phyloP scores from a whole-genome alignment of 2,329 filamentous ascomycete genomes.

The Diaporthe citrichinensis region DNA sequence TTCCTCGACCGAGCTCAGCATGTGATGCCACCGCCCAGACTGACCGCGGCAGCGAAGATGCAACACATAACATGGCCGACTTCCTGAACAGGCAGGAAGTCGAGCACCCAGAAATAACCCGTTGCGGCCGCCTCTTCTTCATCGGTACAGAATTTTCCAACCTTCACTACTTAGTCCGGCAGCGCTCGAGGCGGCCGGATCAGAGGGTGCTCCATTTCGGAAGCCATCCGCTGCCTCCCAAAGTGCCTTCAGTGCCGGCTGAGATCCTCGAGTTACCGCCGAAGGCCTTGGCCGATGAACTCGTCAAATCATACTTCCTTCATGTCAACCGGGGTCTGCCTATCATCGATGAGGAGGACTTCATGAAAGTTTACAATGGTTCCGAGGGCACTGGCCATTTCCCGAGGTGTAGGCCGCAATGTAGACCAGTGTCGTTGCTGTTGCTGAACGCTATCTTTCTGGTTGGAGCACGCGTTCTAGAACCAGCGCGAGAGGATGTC shows the following conservation, averaged over 20 bases:
- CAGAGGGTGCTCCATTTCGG: conserved; percentile 3
- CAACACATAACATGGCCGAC: conserved; percentile 7
- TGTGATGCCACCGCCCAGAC: not conserved
- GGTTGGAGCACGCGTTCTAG: not conserved
- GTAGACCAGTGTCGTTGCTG: not conserved
- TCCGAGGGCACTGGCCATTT: not conserved
- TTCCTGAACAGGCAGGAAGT: not conserved
- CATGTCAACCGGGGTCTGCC: not conserved
- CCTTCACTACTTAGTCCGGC: not conserved
- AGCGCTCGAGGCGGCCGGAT: not conserved
- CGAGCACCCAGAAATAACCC: conserved; percentile 7
- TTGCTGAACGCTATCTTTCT: conserved; percentile 9
- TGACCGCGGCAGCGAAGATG: not conserved
- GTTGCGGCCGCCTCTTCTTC: conserved; percentile 9
- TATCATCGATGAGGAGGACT: conserved; percentile 5
- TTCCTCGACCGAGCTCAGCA: not conserved
- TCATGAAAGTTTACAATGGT: conserved; percentile 2
- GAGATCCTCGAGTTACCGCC: not conserved
- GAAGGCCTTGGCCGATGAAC: conserved; percentile 2
- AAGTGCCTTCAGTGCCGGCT: not conserved
- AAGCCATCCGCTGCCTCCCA: not conserved
- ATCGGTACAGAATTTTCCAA: conserved; percentile 13
- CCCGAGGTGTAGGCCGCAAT: conserved; percentile 3
- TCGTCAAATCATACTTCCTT: not conserved
- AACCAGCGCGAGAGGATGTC: not conserved